Conservation (phyloP, 208 protist species). For the Porcisia hertigi region DNA sequence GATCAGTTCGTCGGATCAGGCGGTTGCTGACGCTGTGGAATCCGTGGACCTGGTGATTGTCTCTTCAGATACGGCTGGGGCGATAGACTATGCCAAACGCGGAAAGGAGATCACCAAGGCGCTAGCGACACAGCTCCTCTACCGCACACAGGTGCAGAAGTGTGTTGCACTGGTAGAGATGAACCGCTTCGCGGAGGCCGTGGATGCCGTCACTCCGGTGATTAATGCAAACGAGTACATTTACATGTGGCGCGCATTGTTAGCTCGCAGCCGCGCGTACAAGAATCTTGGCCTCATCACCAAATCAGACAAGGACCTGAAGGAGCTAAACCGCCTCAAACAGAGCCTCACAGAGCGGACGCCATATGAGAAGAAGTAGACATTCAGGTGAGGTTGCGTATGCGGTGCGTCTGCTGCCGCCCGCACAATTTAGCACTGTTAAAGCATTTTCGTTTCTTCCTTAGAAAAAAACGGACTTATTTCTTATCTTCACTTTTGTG, state of each 20-base stretch:
- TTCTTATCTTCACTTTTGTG: slow-evolving; percentile 18
- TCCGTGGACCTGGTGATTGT: slow-evolving; percentile 35
- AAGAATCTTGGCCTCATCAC: slow-evolving; percentile 81
- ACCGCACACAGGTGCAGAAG: slow-evolving; percentile 73
- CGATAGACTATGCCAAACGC: slow-evolving; percentile 39
- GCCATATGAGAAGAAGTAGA: slow-evolving; percentile 53
- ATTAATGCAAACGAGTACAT: slow-evolving; percentile 83
- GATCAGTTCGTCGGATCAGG: slow-evolving; percentile 65
- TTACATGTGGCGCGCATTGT: slow-evolving; percentile 88
- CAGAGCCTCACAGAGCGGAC: slow-evolving; percentile 52
- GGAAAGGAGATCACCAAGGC: slow-evolving; percentile 51
- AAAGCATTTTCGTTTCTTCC: slow-evolving; percentile 9
- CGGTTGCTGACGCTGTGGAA: slow-evolving; percentile 55
- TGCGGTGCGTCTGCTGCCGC: neutral
- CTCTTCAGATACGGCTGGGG: slow-evolving; percentile 66
- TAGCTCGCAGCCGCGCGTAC: slow-evolving; percentile 77
- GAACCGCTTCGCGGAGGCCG: slow-evolving; percentile 69
- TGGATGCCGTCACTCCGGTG: slow-evolving; percentile 64
- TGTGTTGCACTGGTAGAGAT: slow-evolving; percentile 72
- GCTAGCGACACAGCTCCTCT: slow-evolving; percentile 72
- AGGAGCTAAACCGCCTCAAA: slow-evolving; percentile 68
- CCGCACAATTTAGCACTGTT: slow-evolving; percentile 4
- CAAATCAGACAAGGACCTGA: slow-evolving; percentile 79
- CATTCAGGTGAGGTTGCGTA: neutral
- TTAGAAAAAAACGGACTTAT: slow-evolving; percentile 8